Conservation (phyloP, 2,329 filamentous ascomycete species). For the Ophiostoma perfectum region DNA sequence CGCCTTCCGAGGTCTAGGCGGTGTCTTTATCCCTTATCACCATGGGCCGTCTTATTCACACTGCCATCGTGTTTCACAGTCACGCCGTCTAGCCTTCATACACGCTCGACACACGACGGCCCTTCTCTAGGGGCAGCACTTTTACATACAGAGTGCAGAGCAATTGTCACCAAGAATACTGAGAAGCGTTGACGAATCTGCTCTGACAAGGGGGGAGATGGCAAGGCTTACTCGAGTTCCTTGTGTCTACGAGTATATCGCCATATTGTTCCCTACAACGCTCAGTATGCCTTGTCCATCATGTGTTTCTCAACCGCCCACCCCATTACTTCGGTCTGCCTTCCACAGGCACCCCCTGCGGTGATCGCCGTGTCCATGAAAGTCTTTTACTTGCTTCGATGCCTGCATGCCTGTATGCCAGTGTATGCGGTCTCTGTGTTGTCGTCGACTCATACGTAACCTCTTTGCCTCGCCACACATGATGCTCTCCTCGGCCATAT, state of each 20-base stretch:
- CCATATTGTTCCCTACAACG: not conserved
- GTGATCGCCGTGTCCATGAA: not conserved
- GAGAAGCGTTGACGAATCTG: not conserved
- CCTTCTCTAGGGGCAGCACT: not conserved
- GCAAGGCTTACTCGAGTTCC: constrained; percentile 4
- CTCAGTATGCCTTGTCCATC: constrained; percentile 3
- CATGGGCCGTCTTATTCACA: not conserved
- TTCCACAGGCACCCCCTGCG: not conserved
- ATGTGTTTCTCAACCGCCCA: not conserved
- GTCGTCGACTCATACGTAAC: constrained; percentile 9
- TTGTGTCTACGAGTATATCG: not conserved
- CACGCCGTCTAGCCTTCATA: constrained; percentile 4
- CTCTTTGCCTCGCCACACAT: not conserved
- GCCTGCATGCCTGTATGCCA: not conserved
- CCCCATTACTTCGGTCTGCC: not conserved
- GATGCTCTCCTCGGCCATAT: constrained; percentile 1
- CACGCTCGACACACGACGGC: constrained; percentile 3
- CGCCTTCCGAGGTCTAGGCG: not conserved
- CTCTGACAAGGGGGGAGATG: constrained; percentile 1
- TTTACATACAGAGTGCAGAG: not conserved
- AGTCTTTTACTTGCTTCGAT: not conserved
- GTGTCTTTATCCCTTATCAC: not conserved
- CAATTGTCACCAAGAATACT: not conserved
- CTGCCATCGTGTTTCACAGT: not conserved
- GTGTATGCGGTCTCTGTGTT: constrained; percentile 3